phyloP scores from a whole-genome alignment of 257 asterid genomes.

The Nicotiana attenuata region DNA sequence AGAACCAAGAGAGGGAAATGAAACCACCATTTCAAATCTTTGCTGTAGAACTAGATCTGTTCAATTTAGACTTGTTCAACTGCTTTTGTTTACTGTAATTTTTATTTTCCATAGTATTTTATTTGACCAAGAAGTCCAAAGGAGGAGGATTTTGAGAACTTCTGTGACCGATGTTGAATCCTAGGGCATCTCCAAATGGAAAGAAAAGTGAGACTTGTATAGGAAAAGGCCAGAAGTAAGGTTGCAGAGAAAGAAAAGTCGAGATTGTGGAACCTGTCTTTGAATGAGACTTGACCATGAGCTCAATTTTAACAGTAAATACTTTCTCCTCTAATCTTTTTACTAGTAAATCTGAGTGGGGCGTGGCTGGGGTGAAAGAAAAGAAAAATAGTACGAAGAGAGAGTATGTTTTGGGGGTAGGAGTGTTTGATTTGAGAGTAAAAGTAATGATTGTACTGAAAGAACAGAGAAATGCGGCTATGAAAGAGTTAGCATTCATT shows the following conservation, averaged over 20 bases:
- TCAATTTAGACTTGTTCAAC: background rate
- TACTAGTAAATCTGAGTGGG: background rate
- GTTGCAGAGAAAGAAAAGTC: slow-evolving; percentile 26
- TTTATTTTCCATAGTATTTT: background rate
- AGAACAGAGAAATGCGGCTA: slow-evolving; percentile 21
- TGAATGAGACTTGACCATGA: slow-evolving; percentile 34
- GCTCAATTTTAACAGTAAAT: slow-evolving; percentile 20
- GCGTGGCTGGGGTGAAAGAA: background rate
- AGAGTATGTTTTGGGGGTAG: background rate
- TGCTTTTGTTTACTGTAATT: background rate
- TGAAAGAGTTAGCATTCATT: slow-evolving; percentile 13
- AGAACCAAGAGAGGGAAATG: slow-evolving; percentile 1
- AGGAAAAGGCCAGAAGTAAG: slow-evolving; percentile 7
- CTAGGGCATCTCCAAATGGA: slow-evolving; percentile 25
- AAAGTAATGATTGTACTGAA: slow-evolving; percentile 32
- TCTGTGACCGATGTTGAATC: background rate
- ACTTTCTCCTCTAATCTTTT: background rate
- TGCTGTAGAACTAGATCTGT: slow-evolving; percentile 18
- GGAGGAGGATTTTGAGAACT: background rate
- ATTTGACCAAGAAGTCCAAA: background rate
- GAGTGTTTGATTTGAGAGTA: slow-evolving; percentile 22
- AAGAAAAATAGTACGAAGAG: background rate
- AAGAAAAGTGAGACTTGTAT: slow-evolving; percentile 11
- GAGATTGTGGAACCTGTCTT: slow-evolving; percentile 52
- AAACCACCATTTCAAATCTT: slow-evolving; percentile 20